Evolutionary conservation across 768 basidiomycete genomes (phyloP).

Genomic region (Trametes sanguinea): DNA sequence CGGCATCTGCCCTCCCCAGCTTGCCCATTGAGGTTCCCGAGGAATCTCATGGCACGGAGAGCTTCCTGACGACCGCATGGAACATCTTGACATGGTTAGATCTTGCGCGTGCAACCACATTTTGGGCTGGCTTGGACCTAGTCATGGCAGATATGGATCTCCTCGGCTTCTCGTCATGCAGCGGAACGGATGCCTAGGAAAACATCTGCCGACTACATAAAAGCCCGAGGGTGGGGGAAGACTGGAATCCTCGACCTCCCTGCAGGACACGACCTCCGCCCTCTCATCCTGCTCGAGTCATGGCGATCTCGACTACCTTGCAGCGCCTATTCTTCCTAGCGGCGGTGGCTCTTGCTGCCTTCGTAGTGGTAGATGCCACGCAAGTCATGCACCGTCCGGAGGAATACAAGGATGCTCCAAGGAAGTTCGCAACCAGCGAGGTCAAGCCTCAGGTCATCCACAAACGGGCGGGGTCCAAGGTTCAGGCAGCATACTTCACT

Average conservation of each 20-base stretch:
- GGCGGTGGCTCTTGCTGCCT: slow-evolving; percentile 18
- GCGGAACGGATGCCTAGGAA: background rate
- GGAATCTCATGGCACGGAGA: slow-evolving; percentile 8
- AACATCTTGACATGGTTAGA: slow-evolving; percentile 6
- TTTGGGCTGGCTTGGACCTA: background rate
- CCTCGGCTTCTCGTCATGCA: background rate
- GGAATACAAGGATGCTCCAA: slow-evolving; percentile 44
- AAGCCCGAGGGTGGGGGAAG: background rate
- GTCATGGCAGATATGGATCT: background rate
- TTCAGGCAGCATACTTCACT: slow-evolving; percentile 51
- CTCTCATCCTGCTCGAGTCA: slow-evolving; percentile 3
- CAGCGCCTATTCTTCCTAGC: slow-evolving; percentile 22
- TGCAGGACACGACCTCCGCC: slow-evolving; percentile 7
- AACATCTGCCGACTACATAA: slow-evolving; percentile 9
- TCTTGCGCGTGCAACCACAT: background rate
- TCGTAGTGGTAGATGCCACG: slow-evolving; percentile 36
- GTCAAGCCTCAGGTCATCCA: slow-evolving; percentile 44
- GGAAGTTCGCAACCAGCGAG: slow-evolving; percentile 34
- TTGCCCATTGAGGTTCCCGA: background rate
- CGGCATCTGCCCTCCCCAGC: background rate
- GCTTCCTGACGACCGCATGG: slow-evolving; percentile 10
- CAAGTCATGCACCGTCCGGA: slow-evolving; percentile 57
- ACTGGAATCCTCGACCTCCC: background rate
- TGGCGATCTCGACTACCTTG: slow-evolving; percentile 19
- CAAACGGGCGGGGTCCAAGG: slow-evolving; percentile 35